Conservation (phyloP, 176 grass and related monocot genomes). For the Cenchrus purpureus region DNA sequence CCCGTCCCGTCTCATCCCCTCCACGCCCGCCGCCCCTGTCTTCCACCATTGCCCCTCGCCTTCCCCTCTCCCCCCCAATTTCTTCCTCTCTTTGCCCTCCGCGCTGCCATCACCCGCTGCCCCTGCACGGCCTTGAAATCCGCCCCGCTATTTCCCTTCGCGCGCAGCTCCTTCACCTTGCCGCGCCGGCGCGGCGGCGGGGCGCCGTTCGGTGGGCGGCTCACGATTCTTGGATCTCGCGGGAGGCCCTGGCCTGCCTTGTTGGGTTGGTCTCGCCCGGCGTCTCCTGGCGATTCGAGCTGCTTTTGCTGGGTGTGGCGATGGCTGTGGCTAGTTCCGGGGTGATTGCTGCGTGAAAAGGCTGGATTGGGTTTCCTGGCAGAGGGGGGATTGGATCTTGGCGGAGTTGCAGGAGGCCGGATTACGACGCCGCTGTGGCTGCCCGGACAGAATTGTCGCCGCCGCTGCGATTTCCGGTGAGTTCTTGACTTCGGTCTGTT, state of each 20-base stretch:
- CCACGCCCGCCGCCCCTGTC: not conserved
- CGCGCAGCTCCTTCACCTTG: constrained; percentile 15
- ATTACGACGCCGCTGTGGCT: not conserved
- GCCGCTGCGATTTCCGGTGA: not conserved
- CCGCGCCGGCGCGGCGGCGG: not conserved
- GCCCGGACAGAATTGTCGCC: not conserved
- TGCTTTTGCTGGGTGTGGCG: not conserved
- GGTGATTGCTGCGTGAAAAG: not conserved
- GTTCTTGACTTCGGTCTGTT: not conserved
- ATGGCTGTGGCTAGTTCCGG: not conserved
- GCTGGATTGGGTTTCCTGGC: not conserved
- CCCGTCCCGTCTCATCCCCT: constrained; percentile 17
- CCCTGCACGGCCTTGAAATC: constrained; percentile 56
- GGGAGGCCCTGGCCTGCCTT: not conserved
- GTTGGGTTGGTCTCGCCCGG: not conserved
- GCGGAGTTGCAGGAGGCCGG: not conserved
- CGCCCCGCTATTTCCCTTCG: constrained; percentile 11
- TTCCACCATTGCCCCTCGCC: constrained; percentile 31
- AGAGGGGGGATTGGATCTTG: constrained; percentile 5
- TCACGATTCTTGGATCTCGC: not conserved
- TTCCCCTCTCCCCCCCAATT: not conserved
- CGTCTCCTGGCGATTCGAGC: not conserved
- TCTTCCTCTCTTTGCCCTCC: constrained; percentile 39
- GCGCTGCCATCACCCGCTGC: not conserved
- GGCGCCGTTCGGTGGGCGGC: not conserved